These are phyloP conservation scores for Xenoacremonium recifei DNA, from an alignment of 2,329 filamentous ascomycete genomes.

Conservation along the genomic window DNA sequence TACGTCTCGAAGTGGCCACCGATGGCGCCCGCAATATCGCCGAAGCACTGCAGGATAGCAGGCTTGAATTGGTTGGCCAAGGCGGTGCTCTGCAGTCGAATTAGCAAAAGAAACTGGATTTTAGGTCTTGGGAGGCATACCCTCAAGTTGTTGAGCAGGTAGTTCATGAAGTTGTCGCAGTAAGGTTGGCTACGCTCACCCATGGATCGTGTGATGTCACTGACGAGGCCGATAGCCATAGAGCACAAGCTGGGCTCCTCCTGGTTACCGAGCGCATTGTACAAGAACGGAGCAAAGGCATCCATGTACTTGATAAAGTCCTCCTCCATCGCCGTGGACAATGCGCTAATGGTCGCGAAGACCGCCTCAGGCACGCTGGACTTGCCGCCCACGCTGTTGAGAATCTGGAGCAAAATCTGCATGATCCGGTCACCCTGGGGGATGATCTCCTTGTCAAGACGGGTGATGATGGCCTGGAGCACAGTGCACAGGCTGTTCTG, in stretches of 20 bases:
- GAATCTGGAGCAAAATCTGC: slow-evolving; percentile 79
- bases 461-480: slow-evolving; percentile 84
- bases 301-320: slow-evolving; percentile 99
- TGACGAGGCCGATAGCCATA: slow-evolving; percentile 96
- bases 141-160: slow-evolving; percentile 86
- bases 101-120: background rate
- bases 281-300: slow-evolving; percentile 85
- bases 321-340: slow-evolving; percentile 87
- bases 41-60: slow-evolving; percentile 95
- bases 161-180: slow-evolving; percentile 98
- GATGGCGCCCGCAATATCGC: slow-evolving; percentile 95
- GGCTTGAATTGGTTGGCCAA: slow-evolving; percentile 97
- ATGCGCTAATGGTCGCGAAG: slow-evolving; percentile 87
- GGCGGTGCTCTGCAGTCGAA: slow-evolving; percentile 63
- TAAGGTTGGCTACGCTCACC: slow-evolving; percentile 89
- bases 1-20: slow-evolving; percentile 91
- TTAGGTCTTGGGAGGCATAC: slow-evolving; percentile 50
- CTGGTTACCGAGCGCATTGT: slow-evolving; percentile 91
- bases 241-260: slow-evolving; percentile 92
- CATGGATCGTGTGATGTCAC: slow-evolving; percentile 90
- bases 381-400: slow-evolving; percentile 75
- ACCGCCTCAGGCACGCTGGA: slow-evolving; percentile 93
- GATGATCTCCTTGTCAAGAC: slow-evolving; percentile 85
- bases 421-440: slow-evolving; percentile 94
- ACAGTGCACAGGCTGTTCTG: slow-evolving; percentile 94